Evolutionary conservation across 1,284 basidiomycete species (phyloP), one percentile per base, ranked within the genome.

Genomic region (Wallemia hederae): DNA sequence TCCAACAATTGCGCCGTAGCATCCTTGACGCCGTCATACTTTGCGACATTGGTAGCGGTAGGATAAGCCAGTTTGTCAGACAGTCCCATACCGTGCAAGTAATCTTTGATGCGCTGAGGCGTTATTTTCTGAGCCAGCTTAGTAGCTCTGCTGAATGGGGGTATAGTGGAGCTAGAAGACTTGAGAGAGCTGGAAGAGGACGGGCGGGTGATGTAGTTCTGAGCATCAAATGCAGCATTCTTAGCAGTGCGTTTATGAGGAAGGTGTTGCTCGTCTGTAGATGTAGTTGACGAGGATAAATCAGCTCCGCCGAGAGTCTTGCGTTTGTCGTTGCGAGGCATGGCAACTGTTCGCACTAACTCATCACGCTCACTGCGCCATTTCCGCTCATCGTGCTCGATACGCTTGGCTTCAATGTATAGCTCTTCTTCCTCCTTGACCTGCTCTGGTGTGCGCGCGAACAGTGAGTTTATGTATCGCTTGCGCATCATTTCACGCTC

Each of bases 341-440:
- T 61, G 14, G 58, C 17, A n/a, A 65, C 63, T 7, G 65, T 62
- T 11, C 66, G 65, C 39, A 57, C 34, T 49, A 26, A 27, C 19
- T 90, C 87, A 64, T 96, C 90, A 7, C 94, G 77, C 60, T 98
- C 91, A 61, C 79, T 78, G 66, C 83, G 83, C 74, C 94, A 96
- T 62, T 78, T 78, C 57, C 83, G 78, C 69, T 96, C 89, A 65
- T 80, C 88, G 71, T 97, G 92, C 69, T 97, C 91, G 59, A 98
- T 77, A 14, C 88, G 80, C 67, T 92, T 89, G 59, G 94, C 78
- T 70, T 98, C 91, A 64, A 97, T 75, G 72, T 89, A 98, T 0
- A 99, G 76, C 2, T 89, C 86, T 67, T 97, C 91, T 74, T 98
- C 94, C 69, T 99, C 92, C 9, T 82, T 82, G 55, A 96, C 81